These are phyloP conservation scores for Emergomyces pasteurianus DNA, from an alignment of 2,329 filamentous ascomycete genomes.

Conservation along the genomic window DNA sequence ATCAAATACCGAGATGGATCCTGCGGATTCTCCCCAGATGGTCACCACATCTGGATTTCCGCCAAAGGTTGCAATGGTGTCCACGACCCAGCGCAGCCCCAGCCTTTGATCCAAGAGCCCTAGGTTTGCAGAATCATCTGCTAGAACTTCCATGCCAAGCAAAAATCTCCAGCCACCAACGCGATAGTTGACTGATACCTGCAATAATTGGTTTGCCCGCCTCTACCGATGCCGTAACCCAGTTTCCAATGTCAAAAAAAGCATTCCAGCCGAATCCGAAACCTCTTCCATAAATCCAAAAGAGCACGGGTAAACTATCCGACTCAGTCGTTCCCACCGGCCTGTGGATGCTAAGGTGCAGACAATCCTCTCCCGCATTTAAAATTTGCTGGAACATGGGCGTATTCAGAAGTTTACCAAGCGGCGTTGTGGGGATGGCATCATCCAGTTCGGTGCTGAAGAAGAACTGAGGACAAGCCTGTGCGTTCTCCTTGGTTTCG, in stretches of 20 bases:
- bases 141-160: constrained; percentile 54
- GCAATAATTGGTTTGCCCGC: constrained; percentile 56
- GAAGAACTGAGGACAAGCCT: constrained; percentile 61
- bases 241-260: constrained; percentile 24
- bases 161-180: constrained; percentile 64
- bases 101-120: constrained; percentile 62
- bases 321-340: constrained; percentile 45
- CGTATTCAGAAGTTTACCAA: constrained; percentile 42
- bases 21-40: constrained; percentile 64
- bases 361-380: constrained; percentile 51
- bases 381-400: constrained; percentile 47
- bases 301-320: constrained; percentile 51
- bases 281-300: constrained; percentile 59
- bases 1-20: constrained; percentile 60
- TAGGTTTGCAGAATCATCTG: constrained; percentile 56
- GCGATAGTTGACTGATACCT: constrained; percentile 68
- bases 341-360: constrained; percentile 49
- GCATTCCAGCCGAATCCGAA: constrained; percentile 37
- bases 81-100: constrained; percentile 62
- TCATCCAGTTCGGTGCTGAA: constrained; percentile 39
- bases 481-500: constrained; percentile 46
- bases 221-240: constrained; percentile 29
- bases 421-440: constrained; percentile 30
- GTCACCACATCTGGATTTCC: constrained; percentile 69
- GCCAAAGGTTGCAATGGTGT: constrained; percentile 66